Conservation (phyloP, 495 filamentous ascomycete species). For the Tuber aestivum region DNA sequence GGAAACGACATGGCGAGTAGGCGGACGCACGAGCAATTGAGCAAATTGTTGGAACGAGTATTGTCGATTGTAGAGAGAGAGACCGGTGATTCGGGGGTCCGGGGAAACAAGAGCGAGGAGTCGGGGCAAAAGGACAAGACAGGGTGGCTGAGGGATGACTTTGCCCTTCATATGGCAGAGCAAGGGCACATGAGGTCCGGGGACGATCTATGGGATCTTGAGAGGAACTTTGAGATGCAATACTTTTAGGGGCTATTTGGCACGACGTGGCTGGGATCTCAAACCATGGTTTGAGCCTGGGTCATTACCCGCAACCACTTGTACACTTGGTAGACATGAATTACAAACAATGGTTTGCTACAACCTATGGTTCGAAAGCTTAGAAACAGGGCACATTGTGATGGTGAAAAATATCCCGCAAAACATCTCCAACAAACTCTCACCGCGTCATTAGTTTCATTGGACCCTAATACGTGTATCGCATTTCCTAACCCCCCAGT, state of each 20-base stretch:
- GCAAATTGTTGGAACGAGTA: not conserved
- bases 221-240: not conserved
- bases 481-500: no score
- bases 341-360: no score
- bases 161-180: not conserved
- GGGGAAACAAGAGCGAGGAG: not conserved
- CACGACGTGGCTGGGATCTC: no score
- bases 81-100: not conserved
- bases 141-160: not conserved
- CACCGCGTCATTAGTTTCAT: no score
- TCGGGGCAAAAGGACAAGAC: not conserved
- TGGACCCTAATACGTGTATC: no score
- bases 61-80: not conserved
- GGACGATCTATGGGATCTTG: not conserved
- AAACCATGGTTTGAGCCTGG: no score
- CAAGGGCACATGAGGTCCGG: not conserved
- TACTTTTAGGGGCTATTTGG: not conserved
- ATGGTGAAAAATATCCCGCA: no score
- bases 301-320: no score
- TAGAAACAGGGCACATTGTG: no score
- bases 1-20: not conserved
- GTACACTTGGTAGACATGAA: no score
- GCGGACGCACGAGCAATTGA: not conserved
- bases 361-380: no score
- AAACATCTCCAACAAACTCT: no score